Conservation (phyloP, 1,139 yeast species). For the Keqinozyma sinolaborantium region DNA sequence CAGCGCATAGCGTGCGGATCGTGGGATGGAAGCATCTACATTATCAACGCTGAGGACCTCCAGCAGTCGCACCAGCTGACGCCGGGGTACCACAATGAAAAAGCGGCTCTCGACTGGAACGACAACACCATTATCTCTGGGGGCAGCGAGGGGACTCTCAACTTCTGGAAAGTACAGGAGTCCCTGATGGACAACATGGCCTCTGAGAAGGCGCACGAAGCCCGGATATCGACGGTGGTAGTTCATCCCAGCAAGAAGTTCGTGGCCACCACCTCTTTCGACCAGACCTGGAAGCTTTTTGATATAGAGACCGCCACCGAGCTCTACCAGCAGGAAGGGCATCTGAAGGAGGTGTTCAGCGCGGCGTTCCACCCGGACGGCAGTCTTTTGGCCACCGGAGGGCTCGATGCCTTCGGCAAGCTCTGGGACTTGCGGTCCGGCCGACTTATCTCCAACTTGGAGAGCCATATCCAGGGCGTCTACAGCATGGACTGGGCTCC, state of each 20-base stretch:
- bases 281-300: conserved; percentile 89
- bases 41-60: conserved; percentile 30
- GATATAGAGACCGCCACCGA: conserved; percentile 46
- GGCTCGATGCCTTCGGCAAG: conserved; percentile 70
- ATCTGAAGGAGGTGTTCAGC: conserved; percentile 67
- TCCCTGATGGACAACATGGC: conserved; percentile 4
- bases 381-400: conserved; percentile 70
- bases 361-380: conserved; percentile 77
- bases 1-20: conserved; percentile 62
- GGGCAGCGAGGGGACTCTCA: conserved; percentile 62
- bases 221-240: conserved; percentile 59
- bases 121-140: conserved; percentile 42
- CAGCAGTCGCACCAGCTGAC: conserved; percentile 21
- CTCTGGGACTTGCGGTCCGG: conserved; percentile 92
- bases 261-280: conserved; percentile 74
- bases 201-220: conserved; percentile 39
- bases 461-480: conserved; percentile 71
- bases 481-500: conserved; percentile 72
- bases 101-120: conserved; percentile 68
- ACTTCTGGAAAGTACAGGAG: conserved; percentile 36
- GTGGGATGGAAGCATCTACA: conserved; percentile 74
- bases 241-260: conserved; percentile 63
- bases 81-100: conserved; percentile 49
- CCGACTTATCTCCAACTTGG: conserved; percentile 51
- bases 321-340: conserved; percentile 73